Conservation (phyloP, 768 basidiomycete genomes). For the Omphalotus guepiniiformis region DNA sequence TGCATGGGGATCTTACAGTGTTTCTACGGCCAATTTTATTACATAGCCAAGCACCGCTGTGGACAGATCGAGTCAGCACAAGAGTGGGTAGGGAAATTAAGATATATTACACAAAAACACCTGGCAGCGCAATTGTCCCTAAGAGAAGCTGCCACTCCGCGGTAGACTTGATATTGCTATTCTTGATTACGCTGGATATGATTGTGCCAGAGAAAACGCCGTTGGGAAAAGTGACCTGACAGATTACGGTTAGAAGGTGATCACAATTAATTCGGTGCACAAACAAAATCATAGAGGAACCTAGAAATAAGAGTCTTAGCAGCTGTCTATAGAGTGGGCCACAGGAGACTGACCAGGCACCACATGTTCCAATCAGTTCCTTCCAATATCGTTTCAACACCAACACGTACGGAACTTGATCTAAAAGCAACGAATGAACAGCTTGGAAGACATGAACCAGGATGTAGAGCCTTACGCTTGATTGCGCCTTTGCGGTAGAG, state of each 20-base stretch:
- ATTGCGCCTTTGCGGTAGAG: conserved; percentile 64
- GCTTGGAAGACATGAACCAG: not conserved
- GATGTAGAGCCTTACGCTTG: conserved; percentile 39
- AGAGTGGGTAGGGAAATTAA: conserved; percentile 27
- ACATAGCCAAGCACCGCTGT: conserved; percentile 35
- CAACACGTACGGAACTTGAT: conserved; percentile 55
- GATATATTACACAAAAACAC: conserved; percentile 37
- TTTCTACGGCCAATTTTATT: conserved; percentile 55
- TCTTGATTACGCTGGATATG: conserved; percentile 60
- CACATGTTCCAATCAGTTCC: conserved; percentile 64
- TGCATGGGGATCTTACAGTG: conserved; percentile 24
- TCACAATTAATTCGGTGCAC: not conserved
- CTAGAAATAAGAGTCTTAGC: conserved; percentile 24
- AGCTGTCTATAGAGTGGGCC: not conserved
- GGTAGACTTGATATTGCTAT: conserved; percentile 49
- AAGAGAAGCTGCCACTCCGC: conserved; percentile 72
- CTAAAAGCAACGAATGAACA: conserved; percentile 22
- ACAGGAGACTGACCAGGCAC: conserved; percentile 51
- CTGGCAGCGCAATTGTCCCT: conserved; percentile 58
- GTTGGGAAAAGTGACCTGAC: conserved; percentile 65
- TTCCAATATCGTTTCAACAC: conserved; percentile 64
- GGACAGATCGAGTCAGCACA: conserved; percentile 26
- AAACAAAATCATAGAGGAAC: conserved; percentile 69
- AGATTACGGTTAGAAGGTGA: not conserved
- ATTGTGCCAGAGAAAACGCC: conserved; percentile 67